Conservation (phyloP, 2,329 filamentous ascomycete species). For the Ophiostoma tasmaniense region DNA sequence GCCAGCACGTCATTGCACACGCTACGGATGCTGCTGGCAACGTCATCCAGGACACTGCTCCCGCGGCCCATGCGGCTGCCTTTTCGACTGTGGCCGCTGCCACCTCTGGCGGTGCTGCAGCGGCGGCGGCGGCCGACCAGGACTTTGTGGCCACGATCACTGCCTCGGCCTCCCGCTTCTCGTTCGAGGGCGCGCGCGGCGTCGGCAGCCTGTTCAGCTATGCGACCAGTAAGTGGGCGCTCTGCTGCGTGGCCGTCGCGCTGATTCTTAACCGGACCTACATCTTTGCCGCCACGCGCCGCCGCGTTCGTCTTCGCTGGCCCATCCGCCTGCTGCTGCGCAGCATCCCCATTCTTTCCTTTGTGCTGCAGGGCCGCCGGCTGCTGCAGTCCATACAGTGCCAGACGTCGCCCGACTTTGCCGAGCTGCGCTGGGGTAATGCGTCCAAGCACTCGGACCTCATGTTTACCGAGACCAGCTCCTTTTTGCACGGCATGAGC, state of each 20-base stretch:
- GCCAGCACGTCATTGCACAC: constrained; percentile 51
- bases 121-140: constrained; percentile 33
- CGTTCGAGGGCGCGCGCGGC: constrained; percentile 55
- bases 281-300: constrained; percentile 83
- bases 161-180: constrained; percentile 38
- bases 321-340: constrained; percentile 62
- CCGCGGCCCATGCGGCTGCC: constrained; percentile 14
- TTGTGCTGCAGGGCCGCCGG: constrained; percentile 57
- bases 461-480: constrained; percentile 61
- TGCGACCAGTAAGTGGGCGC: constrained; percentile 82
- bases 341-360: constrained; percentile 59
- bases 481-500: constrained; percentile 63
- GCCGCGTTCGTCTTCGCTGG: constrained; percentile 69
- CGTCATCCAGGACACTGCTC: neutral
- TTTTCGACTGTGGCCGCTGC: constrained; percentile 37
- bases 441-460: constrained; percentile 55
- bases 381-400: constrained; percentile 83
- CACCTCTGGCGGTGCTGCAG: constrained; percentile 30
- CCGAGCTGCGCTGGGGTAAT: constrained; percentile 60
- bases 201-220: constrained; percentile 85
- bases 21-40: constrained; percentile 39
- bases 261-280: constrained; percentile 84
- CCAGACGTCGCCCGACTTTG: constrained; percentile 71
- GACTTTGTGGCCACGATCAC: constrained; percentile 29
- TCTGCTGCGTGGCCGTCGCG: constrained; percentile 78